Percentiles rank a stretch among this genome's conserved stretches.
phyloP scores from a whole-genome alignment of 1,284 basidiomycete species.

The Marasmius fiardii region DNA sequence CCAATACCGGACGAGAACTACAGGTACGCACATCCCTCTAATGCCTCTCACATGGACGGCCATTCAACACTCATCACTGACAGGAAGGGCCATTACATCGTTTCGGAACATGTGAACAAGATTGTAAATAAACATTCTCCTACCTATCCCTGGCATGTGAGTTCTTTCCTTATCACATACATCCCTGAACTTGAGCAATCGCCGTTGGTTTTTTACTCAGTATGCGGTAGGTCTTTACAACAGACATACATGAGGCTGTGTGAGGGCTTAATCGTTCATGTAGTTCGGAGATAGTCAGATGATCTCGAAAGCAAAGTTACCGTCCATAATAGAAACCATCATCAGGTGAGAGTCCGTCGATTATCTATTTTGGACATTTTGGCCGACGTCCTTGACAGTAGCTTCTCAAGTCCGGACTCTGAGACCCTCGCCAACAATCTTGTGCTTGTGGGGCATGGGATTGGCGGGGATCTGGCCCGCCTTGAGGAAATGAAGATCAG shows the following conservation, averaged over 20 bases:
- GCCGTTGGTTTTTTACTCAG: slow-evolving; percentile 31
- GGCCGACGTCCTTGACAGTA: slow-evolving; percentile 37
- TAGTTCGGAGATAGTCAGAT: slow-evolving; percentile 80
- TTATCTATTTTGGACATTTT: neutral
- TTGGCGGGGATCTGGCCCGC: slow-evolving; percentile 49
- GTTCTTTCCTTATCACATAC: slow-evolving; percentile 19
- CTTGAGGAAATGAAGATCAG: slow-evolving; percentile 77
- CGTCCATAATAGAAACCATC: slow-evolving; percentile 71
- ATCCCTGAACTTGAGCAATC: neutral
- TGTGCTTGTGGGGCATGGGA: slow-evolving; percentile 72
- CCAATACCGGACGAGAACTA: slow-evolving; percentile 79
- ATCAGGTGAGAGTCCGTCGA: slow-evolving; percentile 48
- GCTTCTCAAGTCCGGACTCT: slow-evolving; percentile 74
- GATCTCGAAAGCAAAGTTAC: slow-evolving; percentile 62
- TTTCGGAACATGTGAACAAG: slow-evolving; percentile 76
- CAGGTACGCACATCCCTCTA: slow-evolving; percentile 41
- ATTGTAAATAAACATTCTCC: slow-evolving; percentile 58
- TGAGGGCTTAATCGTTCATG: slow-evolving; percentile 13
- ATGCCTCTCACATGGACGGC: neutral
- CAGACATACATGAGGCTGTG: slow-evolving; percentile 17
- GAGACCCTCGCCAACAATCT: slow-evolving; percentile 71
- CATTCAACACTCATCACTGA: neutral
- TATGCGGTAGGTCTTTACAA: slow-evolving; percentile 53
- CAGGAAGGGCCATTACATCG: slow-evolving; percentile 79
- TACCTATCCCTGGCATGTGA: slow-evolving; percentile 68